Base-by-base conservation (phyloP, 1,284 basidiomycete genomes). In the Caloboletus firmus region DNA sequence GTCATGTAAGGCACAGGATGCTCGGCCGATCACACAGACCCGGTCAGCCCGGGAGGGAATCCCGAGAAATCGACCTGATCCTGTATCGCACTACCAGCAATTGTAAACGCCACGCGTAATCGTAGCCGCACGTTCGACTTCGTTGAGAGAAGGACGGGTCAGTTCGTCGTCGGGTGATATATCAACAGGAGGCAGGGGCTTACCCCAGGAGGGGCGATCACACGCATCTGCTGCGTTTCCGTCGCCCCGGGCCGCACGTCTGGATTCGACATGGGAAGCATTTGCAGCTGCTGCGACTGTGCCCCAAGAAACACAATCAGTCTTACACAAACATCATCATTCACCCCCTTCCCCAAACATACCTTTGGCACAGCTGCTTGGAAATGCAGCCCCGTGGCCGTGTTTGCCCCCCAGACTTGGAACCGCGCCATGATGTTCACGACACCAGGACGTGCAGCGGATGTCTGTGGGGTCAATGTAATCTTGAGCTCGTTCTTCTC, bases 321-420 rank as follows among this genome's bases (percentile, higher is more conserved):
- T 30, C 18, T 26, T 28, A 53, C 32, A 10, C 18, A 32, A 28
- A 11, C 28, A 13, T 20, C 30, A 24, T n/a, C 17, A 2, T 26
- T 35, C 26, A 17, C 20, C 5, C 32, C 26, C 30, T 6, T 26
- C 28, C 24, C 20, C 6, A n/a, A 28, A 68, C 74, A 56, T 58
- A 94, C 93, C 82, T 95, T 98, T 4, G 97, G 97, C 10, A 99
- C 97, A 4, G 97, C 97, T 42, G 95, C 97, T 72, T 99, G 96
- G 79, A 99, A 97, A 69, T 88, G 94, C 56, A 99, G 77, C 1
- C 81, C 83, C 15, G 78, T 77, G 4, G 80, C 82, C 3, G 79
- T 56, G 12, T 71, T 76, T 9, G 69, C 70, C 5, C 86, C 86
- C 4, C 79, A 75, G 4, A 87, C 81, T 52, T 90, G 87, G 78